Conservation (phyloP, 495 filamentous ascomycete genomes). For the Penicillium silybi region DNA sequence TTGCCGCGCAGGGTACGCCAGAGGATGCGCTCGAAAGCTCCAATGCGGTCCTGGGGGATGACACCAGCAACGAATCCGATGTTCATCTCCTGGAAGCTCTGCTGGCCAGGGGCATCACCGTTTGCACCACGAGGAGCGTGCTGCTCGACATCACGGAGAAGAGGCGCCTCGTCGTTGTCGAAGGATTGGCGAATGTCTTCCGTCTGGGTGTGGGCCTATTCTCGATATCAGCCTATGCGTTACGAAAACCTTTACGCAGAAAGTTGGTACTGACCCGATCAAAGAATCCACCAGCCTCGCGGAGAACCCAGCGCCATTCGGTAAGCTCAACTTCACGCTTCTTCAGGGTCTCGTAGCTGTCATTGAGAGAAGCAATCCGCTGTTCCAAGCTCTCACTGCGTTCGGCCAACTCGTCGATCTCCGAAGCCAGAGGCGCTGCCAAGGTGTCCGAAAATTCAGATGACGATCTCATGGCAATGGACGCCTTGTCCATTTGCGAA, state of each 20-base stretch:
- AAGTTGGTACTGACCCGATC: constrained; percentile 56
- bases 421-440: constrained; percentile 79
- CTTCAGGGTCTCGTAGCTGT: constrained; percentile 97
- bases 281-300: constrained; percentile 95
- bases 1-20: constrained; percentile 97
- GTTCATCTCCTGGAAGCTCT: constrained; percentile 92
- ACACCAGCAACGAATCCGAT: constrained; percentile 99
- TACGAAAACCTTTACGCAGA: not conserved
- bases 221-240: constrained; percentile 21
- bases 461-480: constrained; percentile 75
- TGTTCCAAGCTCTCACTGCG: constrained; percentile 89
- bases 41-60: constrained; percentile 88
- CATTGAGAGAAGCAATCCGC: constrained; percentile 84
- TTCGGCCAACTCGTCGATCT: constrained; percentile 93
- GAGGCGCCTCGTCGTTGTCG: constrained; percentile 78
- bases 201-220: constrained; percentile 80
- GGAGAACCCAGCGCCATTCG: constrained; percentile 96
- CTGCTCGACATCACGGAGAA: constrained; percentile 85
- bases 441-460: constrained; percentile 82
- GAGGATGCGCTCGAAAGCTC: constrained; percentile 92
- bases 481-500: constrained; percentile 87
- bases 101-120: constrained; percentile 67
- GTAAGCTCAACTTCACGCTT: constrained; percentile 94
- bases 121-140: constrained; percentile 55
- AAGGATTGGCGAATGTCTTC: constrained; percentile 92